Evolutionary conservation across 768 basidiomycete species (phyloP).

Genomic region (Leccinum aurantiacum): DNA sequence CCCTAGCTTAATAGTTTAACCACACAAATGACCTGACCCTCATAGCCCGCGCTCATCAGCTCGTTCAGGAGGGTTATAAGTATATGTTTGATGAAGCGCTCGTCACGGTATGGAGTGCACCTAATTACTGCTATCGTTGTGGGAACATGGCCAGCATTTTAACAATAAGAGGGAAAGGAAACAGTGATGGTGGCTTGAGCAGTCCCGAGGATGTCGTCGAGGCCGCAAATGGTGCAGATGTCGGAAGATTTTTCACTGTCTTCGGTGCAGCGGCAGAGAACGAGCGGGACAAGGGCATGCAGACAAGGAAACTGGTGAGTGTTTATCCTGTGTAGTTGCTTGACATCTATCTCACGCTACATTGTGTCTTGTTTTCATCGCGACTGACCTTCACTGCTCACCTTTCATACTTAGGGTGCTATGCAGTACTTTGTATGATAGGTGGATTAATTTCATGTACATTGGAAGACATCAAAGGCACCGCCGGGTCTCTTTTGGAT

Average conservation of each 20-base stretch:
- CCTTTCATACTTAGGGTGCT: conserved; percentile 27
- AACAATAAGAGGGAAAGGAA: conserved; percentile 69
- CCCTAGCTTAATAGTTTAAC: conserved; percentile 64
- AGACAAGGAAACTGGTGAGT: conserved; percentile 70
- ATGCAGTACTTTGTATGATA: conserved; percentile 43
- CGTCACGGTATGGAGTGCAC: conserved; percentile 92
- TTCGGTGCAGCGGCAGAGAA: conserved; percentile 91
- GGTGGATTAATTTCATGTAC: conserved; percentile 7
- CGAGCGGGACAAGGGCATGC: conserved; percentile 77
- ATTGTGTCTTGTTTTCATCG: not conserved
- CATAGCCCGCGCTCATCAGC: conserved; percentile 94
- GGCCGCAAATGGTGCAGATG: conserved; percentile 15
- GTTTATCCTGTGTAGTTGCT: not conserved
- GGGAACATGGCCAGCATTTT: conserved; percentile 93
- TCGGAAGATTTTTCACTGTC: conserved; percentile 66
- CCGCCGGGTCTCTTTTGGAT: not conserved
- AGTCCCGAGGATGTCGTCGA: conserved; percentile 2
- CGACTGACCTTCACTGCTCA: not conserved
- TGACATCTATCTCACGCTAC: not conserved
- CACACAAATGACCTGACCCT: conserved; percentile 85
- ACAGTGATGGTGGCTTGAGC: conserved; percentile 19
- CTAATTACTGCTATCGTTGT: conserved; percentile 83
- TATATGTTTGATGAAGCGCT: conserved; percentile 94
- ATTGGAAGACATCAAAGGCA: not conserved
- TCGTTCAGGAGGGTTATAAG: conserved; percentile 95